Evolutionary conservation across 495 filamentous ascomycete genomes (phyloP), one percentile per base, ranked within the genome.

Genomic region (Penicillium diatomitis): DNA sequence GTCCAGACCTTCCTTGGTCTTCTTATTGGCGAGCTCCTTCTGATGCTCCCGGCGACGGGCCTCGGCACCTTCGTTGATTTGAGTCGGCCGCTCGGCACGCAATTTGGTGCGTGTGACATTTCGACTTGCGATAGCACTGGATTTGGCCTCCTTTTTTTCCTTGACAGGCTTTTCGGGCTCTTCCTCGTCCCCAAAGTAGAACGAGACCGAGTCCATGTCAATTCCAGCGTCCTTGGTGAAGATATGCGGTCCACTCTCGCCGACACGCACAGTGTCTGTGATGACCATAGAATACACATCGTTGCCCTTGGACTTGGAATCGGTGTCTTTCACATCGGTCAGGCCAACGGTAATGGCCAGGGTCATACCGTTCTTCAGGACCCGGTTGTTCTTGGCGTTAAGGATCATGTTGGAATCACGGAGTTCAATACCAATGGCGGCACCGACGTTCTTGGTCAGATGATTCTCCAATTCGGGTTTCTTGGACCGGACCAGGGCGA

Each of bases 171-270:
- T 75, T 50, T 78, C 72, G 12, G 79, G 74, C 53, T 85, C 82
- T 55, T 90, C 87, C 44, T 90, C 87, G 56, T 91, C 89, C 59
- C 94, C 92, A 70, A 98, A 98, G 70, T 95, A 97, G 71, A 98
- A 98, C 0, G 90, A 92, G 2, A 88, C 86, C 1, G 88, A 87
- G 56, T 96, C 91, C 53, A 90, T 80, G 57, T 96, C 91, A 33
- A 84, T 82, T 6, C 91, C 82, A 4, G 90, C 90, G 56, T 92
- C 88, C 47, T 87, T 90, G 33, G 94, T 99, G 68, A 97, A 97
- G 30, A 96, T 82, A 41, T 72, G 70, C 5, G 88, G 80, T 5
- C 90, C 87, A 47, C 64, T 73, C n/a, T 78, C 64, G 3, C 83
- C 83, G 36, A 96, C 88, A 55, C 91, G 88, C 32, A 99, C 83